A percentile compares a stretch with the other conserved stretches of the same genome.
Evolutionary conservation across 345 rosid genomes (phyloP).

Genomic region (Melastoma malabathricum): DNA sequence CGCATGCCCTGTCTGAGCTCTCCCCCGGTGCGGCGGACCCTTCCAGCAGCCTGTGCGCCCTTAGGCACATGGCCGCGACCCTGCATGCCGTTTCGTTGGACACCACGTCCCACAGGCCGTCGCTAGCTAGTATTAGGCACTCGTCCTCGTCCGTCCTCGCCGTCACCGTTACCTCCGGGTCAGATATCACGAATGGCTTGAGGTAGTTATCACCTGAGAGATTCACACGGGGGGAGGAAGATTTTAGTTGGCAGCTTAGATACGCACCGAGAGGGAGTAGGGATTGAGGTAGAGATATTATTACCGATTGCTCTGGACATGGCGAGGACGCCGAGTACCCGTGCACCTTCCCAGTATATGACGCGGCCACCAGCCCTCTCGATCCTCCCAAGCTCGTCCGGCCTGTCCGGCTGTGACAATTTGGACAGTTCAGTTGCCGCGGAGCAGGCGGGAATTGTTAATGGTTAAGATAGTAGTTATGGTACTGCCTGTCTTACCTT

Average conservation of each 20-base stretch:
- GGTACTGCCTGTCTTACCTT: slow-evolving; percentile 25
- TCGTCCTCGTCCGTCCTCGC: slow-evolving; percentile 44
- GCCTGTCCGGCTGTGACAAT: slow-evolving; percentile 60
- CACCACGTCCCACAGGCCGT: slow-evolving; percentile 72
- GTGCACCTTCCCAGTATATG: slow-evolving; percentile 68
- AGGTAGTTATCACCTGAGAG: slow-evolving; percentile 36
- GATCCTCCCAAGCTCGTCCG: slow-evolving; percentile 64
- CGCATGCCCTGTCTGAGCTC: slow-evolving; percentile 52
- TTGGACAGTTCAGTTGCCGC: not conserved
- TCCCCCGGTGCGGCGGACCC: slow-evolving; percentile 3
- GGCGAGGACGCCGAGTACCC: slow-evolving; percentile 62
- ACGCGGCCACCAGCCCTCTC: slow-evolving; percentile 72
- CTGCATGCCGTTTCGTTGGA: slow-evolving; percentile 48
- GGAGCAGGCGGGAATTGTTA: too few species aligned
- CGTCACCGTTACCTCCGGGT: slow-evolving; percentile 47
- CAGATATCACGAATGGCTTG: slow-evolving; percentile 53
- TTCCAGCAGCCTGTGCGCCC: slow-evolving; percentile 17
- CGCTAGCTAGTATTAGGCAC: slow-evolving; percentile 57
- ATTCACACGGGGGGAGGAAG: not conserved
- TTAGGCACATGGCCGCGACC: slow-evolving; percentile 46
- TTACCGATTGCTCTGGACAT: slow-evolving; percentile 60
- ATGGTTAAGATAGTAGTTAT: not conserved
- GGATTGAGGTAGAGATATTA: slow-evolving; percentile 2
- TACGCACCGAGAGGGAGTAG: too few species aligned
- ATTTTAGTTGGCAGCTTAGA: not conserved